Evolutionary conservation across 768 basidiomycete genomes (phyloP).

Genomic region (Phaeolepiota aurea): DNA sequence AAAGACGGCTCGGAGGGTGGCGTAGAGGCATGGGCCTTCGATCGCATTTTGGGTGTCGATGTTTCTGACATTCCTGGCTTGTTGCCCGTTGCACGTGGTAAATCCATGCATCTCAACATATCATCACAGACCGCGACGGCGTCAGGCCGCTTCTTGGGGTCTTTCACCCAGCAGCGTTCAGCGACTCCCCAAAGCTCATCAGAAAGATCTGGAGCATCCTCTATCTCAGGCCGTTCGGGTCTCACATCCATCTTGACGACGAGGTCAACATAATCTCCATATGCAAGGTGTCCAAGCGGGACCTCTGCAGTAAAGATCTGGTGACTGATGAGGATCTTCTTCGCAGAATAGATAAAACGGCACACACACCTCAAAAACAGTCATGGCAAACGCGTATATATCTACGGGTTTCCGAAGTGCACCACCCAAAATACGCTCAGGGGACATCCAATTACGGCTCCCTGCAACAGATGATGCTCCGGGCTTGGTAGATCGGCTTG

Average conservation of each 20-base stretch:
- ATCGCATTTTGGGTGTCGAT: too few species aligned
- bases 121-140: constrained; percentile 9
- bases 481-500: constrained; percentile 5
- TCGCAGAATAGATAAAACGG: background rate
- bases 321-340: background rate
- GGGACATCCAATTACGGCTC: constrained; percentile 13
- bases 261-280: constrained; percentile 6
- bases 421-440: constrained; percentile 9
- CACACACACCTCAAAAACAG: constrained; percentile 10
- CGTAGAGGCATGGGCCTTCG: too few species aligned
- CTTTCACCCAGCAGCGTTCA: constrained; percentile 12
- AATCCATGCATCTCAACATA: too few species aligned
- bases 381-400: constrained; percentile 16
- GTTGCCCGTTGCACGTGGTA: too few species aligned
- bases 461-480: constrained; percentile 2
- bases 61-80: too few species aligned
- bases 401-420: constrained; percentile 8
- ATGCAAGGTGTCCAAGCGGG: constrained; percentile 5
- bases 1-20: too few species aligned
- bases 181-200: constrained; percentile 15
- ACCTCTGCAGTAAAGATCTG: constrained; percentile 7
- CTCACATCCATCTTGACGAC: constrained; percentile 8
- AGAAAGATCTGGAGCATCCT: constrained; percentile 11
- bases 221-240: constrained; percentile 12
- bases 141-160: constrained; percentile 9